Evolutionary conservation across 2,329 filamentous ascomycete genomes (phyloP), one percentile per base, ranked within the genome.

Genomic region (Chaetomiaceae sp.): DNA sequence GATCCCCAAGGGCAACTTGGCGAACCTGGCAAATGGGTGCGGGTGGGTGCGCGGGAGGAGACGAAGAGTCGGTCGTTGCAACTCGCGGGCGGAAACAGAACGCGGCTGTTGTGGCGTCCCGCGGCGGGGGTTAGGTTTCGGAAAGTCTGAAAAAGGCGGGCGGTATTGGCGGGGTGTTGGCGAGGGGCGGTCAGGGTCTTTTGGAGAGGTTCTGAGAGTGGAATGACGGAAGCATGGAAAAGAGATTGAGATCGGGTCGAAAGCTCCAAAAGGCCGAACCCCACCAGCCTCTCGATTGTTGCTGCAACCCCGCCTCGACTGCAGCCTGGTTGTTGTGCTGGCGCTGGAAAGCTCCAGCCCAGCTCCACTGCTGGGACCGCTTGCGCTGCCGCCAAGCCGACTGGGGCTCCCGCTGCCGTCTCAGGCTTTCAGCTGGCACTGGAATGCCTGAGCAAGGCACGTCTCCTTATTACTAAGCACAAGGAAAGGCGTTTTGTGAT

Each of bases 221-320:
- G 56, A 53, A 57, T 61, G 59, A 59, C 56, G 56, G 55, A 57
- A 53, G 51, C 58, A 57, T 60, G 54, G 52, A 56, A 56, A 54
- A 58, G 57, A 57, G 56, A 55, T 59, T 58, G 55, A 60, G 49
- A 57, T 58, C 58, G 59, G 59, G 57, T 61, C 48, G 58, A 59
- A 62, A 62, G 60, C 60, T 60, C 54, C 54, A 55, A 58, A 57
- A 60, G 53, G 54, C 58, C 59, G 54, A 59, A 62, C 60, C 60
- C 60, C 60, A 62, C 60, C 60, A 62, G 60, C 60, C 60, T 62
- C 60, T 61, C 54, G 59, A 59, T 61, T 60, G 56, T 58, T 58
- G 56, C 59, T 58, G 56, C 52, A 57, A 59, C 56, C 57, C 56
- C 58, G 55, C 56, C 58, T 58, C 53, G 53, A 44, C 3, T 16